Base-by-base conservation (phyloP, 306 rosid genomes). In the Pyrus pyrifolia region DNA sequence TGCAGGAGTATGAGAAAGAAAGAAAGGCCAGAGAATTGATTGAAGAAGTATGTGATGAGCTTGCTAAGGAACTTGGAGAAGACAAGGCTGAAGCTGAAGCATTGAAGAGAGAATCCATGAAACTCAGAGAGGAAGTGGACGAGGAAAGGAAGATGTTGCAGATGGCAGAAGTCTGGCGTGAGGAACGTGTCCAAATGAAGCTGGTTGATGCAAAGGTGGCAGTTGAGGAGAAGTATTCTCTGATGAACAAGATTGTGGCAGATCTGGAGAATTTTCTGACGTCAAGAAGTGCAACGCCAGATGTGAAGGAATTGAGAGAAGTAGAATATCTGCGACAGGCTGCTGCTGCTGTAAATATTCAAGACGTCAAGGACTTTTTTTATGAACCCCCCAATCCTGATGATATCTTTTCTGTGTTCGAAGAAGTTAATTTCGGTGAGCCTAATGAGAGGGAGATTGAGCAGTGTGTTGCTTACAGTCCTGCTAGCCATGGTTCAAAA, bases 101-200 rank as follows among this genome's bases (percentile, higher is more conserved):
- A 22, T 73, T 86, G 52, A 94, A 86, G 84, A 89, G 96, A 81
- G 98, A 90, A 71, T 83, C 85, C 73, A 79, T 82, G 84, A 81
- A 76, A 71, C 76, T 87, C 66, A 83, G 90, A 81, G 98, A 94
- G 77, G 97, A 94, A 82, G 89, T 89, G 70, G 96, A 91, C 46
- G 98, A 90, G 27, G 98, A 94, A 67, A 87, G 96, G 72, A 89
- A 76, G 87, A 94, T 94, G 98, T 81, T 94, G 76, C 98, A 94
- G 84, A 87, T 90, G 93, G 97, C 94, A 66, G 97, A 94, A 87
- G 95, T 94, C 75, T 94, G 98, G 98, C 96, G 98, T 4, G 98
- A 94, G 83, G 97, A 94, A 84, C 97, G 97, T 40, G 97, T 94
- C 75, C 97, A 94, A 76, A 94, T 94, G 98, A 94, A 94, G 80